A percentile compares a stretch with the other conserved stretches of the same genome.
phyloP scores from a whole-genome alignment of 805 yeast species.

The Citeromyces nyonsensis region DNA sequence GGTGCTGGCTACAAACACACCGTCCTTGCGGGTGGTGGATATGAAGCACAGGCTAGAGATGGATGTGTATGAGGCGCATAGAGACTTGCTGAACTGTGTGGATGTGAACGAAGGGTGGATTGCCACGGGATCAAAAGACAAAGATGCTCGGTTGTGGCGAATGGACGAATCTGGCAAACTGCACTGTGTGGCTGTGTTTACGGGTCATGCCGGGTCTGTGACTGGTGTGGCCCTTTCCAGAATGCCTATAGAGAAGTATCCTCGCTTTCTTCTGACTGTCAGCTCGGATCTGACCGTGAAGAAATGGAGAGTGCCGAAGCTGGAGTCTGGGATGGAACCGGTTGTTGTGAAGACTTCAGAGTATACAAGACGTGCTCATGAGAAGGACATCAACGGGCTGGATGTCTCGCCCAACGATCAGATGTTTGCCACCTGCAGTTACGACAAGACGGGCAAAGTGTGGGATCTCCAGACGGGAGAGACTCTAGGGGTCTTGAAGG shows the following conservation, averaged over 20 bases:
- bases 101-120: constrained; percentile 80
- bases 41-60: constrained; percentile 41
- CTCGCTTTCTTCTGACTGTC: constrained; percentile 67
- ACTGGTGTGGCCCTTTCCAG: constrained; percentile 71
- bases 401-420: constrained; percentile 88
- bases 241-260: constrained; percentile 24
- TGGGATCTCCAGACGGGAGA: constrained; percentile 88
- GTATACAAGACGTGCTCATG: constrained; percentile 92
- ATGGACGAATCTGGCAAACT: constrained; percentile 23
- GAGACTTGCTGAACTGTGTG: constrained; percentile 67
- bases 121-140: constrained; percentile 85
- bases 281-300: constrained; percentile 76
- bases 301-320: constrained; percentile 63
- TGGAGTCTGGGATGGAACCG: constrained; percentile 9
- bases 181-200: constrained; percentile 41
- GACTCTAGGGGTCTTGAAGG: constrained; percentile 66
- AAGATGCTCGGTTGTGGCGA: constrained; percentile 77
- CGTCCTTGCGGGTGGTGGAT: constrained; percentile 65
- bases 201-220: constrained; percentile 81
- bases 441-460: constrained; percentile 80
- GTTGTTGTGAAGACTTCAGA: constrained; percentile 43
- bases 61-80: constrained; percentile 63
- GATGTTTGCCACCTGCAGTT: constrained; percentile 83
- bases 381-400: constrained; percentile 83
- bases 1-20: constrained; percentile 90